A percentile compares a stretch with the other conserved stretches of the same genome.
Evolutionary conservation across 73 alveolate species (phyloP).

Genomic region (Paramecium sexaurelia): DNA sequence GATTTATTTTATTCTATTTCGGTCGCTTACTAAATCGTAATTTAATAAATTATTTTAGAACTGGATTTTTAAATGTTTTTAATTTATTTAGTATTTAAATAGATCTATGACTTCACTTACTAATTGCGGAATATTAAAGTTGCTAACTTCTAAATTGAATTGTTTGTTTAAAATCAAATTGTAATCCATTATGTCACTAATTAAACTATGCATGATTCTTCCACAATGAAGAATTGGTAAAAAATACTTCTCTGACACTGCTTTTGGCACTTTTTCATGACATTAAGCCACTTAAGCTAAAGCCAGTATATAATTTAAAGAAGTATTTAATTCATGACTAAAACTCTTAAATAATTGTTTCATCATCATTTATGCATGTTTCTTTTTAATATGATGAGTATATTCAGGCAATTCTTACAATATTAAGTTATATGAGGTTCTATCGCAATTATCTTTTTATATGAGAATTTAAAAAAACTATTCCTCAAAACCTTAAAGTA

Average conservation of each 20-base stretch:
- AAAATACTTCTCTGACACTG: slow-evolving; percentile 16
- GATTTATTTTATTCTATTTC: not conserved
- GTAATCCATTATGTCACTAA: slow-evolving; percentile 49
- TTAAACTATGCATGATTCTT: slow-evolving; percentile 1
- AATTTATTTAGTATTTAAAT: not conserved
- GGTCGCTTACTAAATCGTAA: not conserved
- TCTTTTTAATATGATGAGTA: not conserved
- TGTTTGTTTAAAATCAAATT: not conserved
- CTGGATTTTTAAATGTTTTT: not conserved
- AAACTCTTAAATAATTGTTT: not conserved
- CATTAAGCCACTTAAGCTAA: slow-evolving; percentile 36
- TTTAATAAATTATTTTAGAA: not conserved
- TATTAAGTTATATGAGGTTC: not conserved
- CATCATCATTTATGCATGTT: not conserved
- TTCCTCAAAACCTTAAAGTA: not conserved
- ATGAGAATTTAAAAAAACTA: not conserved
- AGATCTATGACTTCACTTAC: slow-evolving; percentile 6
- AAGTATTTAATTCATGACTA: slow-evolving; percentile 51
- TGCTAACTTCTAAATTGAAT: not conserved
- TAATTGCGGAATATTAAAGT: not conserved
- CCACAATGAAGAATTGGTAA: not conserved
- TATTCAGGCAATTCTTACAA: not conserved
- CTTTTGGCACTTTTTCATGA: not conserved
- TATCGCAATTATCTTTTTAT: not conserved
- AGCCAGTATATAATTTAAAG: slow-evolving; percentile 29